Evolutionary conservation across 768 basidiomycete species (phyloP).

Genomic region (Lepiota brunneoincarnata): DNA sequence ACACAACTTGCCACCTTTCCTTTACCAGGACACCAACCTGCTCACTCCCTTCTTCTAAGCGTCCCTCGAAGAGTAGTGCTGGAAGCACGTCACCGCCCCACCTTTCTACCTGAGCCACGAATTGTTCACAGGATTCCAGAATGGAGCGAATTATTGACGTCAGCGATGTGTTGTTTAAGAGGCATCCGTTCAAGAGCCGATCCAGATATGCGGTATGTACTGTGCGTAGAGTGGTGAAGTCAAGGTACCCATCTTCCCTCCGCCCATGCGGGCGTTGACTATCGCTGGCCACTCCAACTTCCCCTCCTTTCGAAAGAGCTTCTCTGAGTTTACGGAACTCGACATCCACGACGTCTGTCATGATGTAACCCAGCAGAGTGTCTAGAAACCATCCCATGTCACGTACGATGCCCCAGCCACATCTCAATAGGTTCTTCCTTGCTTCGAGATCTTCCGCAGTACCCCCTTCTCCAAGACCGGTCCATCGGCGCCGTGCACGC

Average conservation of each 20-base stretch:
- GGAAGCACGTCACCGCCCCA: conserved; percentile 93
- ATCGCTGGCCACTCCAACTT: conserved; percentile 8
- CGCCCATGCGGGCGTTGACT: conserved; percentile 7
- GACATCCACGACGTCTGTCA: conserved; percentile 87
- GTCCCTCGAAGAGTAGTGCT: conserved; percentile 79
- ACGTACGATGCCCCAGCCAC: conserved; percentile 83
- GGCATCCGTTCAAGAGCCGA: conserved; percentile 72
- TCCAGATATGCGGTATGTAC: conserved; percentile 84
- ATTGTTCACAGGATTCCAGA: conserved; percentile 80
- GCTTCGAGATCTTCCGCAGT: conserved; percentile 66
- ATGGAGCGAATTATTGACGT: conserved; percentile 66
- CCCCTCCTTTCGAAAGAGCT: conserved; percentile 35
- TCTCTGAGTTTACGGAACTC: conserved; percentile 75
- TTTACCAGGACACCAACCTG: conserved; percentile 71
- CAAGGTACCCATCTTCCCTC: conserved; percentile 46
- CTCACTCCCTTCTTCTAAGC: conserved; percentile 54
- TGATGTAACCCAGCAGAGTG: conserved; percentile 77
- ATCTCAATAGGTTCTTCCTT: conserved; percentile 64
- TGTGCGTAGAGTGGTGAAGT: conserved; percentile 82
- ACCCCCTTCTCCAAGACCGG: conserved; percentile 84
- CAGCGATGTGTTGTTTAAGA: conserved; percentile 65
- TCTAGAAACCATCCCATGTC: conserved; percentile 94
- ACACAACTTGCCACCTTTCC: conserved; percentile 65
- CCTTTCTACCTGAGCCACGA: conserved; percentile 84
- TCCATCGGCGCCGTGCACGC: conserved; percentile 81